Conservation (phyloP, 305 asterid species). For the Vinca major region DNA sequence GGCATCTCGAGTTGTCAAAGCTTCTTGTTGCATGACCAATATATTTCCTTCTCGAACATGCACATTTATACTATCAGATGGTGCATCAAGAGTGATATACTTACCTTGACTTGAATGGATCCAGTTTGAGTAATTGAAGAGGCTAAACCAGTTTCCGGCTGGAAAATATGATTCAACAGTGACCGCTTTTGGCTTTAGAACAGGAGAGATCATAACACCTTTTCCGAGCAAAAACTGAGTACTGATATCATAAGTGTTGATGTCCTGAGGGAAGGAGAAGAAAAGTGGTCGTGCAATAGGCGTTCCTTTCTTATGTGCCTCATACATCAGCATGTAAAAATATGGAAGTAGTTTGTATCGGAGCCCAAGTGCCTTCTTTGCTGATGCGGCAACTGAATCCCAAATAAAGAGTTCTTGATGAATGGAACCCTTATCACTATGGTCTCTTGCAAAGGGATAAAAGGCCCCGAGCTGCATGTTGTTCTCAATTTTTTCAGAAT, state of each 20-base stretch:
- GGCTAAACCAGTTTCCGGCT: conserved; percentile 70
- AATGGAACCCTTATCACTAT: conserved; percentile 26
- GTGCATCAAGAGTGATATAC: conserved; percentile 47
- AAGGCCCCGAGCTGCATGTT: conserved; percentile 73
- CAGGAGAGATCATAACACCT: conserved; percentile 69
- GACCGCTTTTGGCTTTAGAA: conserved; percentile 37
- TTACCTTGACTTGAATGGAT: conserved; percentile 31
- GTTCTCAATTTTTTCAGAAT: background rate
- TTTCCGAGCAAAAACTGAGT: conserved; percentile 67
- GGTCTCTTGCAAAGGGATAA: conserved; percentile 86
- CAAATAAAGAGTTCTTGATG: conserved; percentile 67
- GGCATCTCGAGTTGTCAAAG: conserved; percentile 59
- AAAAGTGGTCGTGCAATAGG: conserved; percentile 76
- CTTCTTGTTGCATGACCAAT: conserved; percentile 63
- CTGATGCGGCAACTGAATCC: conserved; percentile 77
- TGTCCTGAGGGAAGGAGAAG: conserved; percentile 70
- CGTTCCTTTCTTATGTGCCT: conserved; percentile 55
- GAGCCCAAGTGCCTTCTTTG: conserved; percentile 58
- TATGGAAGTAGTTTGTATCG: conserved; percentile 65
- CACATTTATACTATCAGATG: conserved; percentile 52
- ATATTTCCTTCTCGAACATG: conserved; percentile 54
- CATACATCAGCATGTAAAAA: conserved; percentile 60
- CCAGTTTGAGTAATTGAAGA: conserved; percentile 43
- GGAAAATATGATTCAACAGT: conserved; percentile 66
- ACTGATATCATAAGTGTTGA: conserved; percentile 45